Conservation (phyloP, 2,329 filamentous ascomycete genomes). For the Sporothrix phasma region DNA sequence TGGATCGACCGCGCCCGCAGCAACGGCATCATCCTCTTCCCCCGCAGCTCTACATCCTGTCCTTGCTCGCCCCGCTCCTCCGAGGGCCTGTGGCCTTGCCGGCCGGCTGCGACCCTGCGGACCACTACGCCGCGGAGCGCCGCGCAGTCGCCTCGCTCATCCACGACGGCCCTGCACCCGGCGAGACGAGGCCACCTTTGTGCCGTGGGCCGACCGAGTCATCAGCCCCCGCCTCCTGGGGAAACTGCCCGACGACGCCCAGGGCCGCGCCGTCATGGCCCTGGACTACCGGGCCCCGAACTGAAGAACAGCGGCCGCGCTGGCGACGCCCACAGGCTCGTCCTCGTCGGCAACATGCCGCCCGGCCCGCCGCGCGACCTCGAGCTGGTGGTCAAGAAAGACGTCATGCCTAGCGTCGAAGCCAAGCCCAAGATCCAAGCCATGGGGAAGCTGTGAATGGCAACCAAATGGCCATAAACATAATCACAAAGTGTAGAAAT, state of each 20-base stretch:
- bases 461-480: not conserved
- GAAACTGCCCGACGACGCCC: slow-evolving; percentile 28
- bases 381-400: slow-evolving; percentile 41
- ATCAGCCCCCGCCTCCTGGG: slow-evolving; percentile 46
- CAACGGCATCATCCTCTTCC: slow-evolving; percentile 73
- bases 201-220: slow-evolving; percentile 49
- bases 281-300: slow-evolving; percentile 49
- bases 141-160: slow-evolving; percentile 46
- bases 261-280: slow-evolving; percentile 41
- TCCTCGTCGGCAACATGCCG: slow-evolving; percentile 41
- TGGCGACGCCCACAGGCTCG: slow-evolving; percentile 50
- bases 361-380: slow-evolving; percentile 43
- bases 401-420: slow-evolving; percentile 22
- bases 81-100: not conserved
- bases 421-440: not conserved
- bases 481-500: not conserved
- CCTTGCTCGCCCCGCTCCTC: slow-evolving; percentile 47
- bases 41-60: slow-evolving; percentile 76
- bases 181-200: slow-evolving; percentile 26
- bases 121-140: slow-evolving; percentile 37
- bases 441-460: not conserved
- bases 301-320: slow-evolving; percentile 37
- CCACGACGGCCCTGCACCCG: slow-evolving; percentile 27
- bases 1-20: slow-evolving; percentile 58
- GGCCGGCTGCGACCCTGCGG: not conserved